These are phyloP conservation scores for Taphrina confusa DNA, from an alignment of 1,139 yeast genomes.

Conservation along the genomic window DNA sequence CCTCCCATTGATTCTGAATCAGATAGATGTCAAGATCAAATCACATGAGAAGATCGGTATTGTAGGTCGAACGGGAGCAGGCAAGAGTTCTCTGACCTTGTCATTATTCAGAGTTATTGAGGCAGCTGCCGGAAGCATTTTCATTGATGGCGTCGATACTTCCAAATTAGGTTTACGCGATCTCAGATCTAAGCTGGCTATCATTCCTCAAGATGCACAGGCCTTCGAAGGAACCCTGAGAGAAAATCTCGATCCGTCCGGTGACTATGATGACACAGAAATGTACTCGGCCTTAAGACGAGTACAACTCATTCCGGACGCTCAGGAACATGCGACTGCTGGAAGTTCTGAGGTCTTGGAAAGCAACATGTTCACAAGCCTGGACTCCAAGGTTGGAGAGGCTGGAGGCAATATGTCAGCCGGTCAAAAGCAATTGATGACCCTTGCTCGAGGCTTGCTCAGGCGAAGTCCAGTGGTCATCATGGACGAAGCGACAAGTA, in stretches of 20 bases:
- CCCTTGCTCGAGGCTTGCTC: slow-evolving; percentile 85
- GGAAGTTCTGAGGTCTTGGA: slow-evolving; percentile 49
- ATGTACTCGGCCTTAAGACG: slow-evolving; percentile 74
- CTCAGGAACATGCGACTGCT: slow-evolving; percentile 37
- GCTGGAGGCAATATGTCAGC: slow-evolving; percentile 92
- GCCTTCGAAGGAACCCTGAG: slow-evolving; percentile 89
- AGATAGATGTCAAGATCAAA: slow-evolving; percentile 55
- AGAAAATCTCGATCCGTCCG: slow-evolving; percentile 84
- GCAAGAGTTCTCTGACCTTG: slow-evolving; percentile 70
- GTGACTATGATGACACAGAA: slow-evolving; percentile 66
- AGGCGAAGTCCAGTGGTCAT: slow-evolving; percentile 83
- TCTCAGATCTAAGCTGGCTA: slow-evolving; percentile 78
- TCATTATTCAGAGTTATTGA: slow-evolving; percentile 75
- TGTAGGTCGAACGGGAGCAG: slow-evolving; percentile 87
- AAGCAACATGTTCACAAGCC: slow-evolving; percentile 72
- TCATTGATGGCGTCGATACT: slow-evolving; percentile 72
- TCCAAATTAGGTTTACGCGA: slow-evolving; percentile 75
- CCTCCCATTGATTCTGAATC: slow-evolving; percentile 56
- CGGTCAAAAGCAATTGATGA: slow-evolving; percentile 92
- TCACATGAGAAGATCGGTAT: slow-evolving; percentile 71
- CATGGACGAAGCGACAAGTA: slow-evolving; percentile 94
- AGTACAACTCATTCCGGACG: slow-evolving; percentile 64
- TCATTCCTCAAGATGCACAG: slow-evolving; percentile 96
- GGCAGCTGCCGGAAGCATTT: slow-evolving; percentile 63
- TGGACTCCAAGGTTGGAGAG: slow-evolving; percentile 70